Base-by-base conservation (phyloP, 495 filamentous ascomycete genomes). In the Xylaria sp. region DNA sequence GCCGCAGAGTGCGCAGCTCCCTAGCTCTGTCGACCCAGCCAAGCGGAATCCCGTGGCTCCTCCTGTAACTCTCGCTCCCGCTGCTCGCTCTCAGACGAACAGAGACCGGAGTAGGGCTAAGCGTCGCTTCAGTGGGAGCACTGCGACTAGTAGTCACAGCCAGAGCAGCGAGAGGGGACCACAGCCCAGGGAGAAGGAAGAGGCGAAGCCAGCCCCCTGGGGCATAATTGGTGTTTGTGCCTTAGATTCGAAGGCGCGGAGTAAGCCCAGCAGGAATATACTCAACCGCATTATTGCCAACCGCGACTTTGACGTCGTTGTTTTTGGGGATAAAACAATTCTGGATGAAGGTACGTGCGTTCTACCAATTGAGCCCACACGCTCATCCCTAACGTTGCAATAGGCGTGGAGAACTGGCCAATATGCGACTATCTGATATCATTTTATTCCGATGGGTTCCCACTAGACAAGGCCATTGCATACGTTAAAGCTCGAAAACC, bases 261-360 rank as follows among this genome's bases (percentile, higher is more conserved):
- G 94, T 85, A 98, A 97, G 82, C 96, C 96, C 5, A 96, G 94
- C 75, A 86, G 96, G 68, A 98, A 97, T 74, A 98, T 98, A 68
- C 82, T 99, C 52, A 98, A 97, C 66, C 90, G 93, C 41, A 85
- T 99, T 52, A 93, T 97, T 68, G 87, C 92, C 31, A 93, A 94
- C 66, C 91, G 93, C 68, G 95, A 97, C 71, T 98, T 98, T 73
- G 95, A 99, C 75, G 93, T 97, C 31, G 90, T 95, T 43, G 93
- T 99, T 5, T 99, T 99, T 82, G 96, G 96, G 44, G 96, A 99
- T 80, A 99, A 99, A 78, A 93, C 97, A 61, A 98, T 99, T 72
- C 84, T 98, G 57, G 96, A 99, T 72, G 96, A 99, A 85, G 89
- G 89, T 82, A 83, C 88, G 77, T 70, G 59, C 43, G 73, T 59